Evolutionary conservation across 2,329 filamentous ascomycete genomes (phyloP).

Genomic region (Beauveria sp.): DNA sequence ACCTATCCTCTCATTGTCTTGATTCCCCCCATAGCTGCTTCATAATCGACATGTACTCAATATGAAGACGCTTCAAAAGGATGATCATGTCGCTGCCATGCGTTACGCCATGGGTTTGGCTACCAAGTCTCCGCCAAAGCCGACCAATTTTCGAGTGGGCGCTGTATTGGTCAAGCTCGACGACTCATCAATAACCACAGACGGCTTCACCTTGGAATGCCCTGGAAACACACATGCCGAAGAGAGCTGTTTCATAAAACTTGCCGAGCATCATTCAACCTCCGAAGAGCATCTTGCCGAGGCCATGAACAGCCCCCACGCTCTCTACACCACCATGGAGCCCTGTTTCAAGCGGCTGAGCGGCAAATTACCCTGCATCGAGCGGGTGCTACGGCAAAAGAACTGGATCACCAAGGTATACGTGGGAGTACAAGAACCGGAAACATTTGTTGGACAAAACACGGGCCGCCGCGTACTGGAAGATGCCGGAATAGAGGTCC

Average conservation of each 20-base stretch:
- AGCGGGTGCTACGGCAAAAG: constrained; percentile 62
- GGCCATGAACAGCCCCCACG: constrained; percentile 26
- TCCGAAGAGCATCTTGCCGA: constrained; percentile 47
- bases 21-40: not conserved
- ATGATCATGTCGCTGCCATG: constrained; percentile 49
- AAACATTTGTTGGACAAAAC: constrained; percentile 81
- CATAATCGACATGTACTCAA: not conserved
- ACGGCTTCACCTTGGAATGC: constrained; percentile 86
- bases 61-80: constrained; percentile 15
- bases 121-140: constrained; percentile 70
- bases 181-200: constrained; percentile 57
- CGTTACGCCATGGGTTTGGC: constrained; percentile 68
- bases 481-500: constrained; percentile 64
- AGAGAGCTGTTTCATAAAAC: constrained; percentile 81
- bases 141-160: constrained; percentile 89
- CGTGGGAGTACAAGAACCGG: constrained; percentile 81
- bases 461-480: constrained; percentile 63
- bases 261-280: constrained; percentile 39
- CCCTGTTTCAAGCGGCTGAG: constrained; percentile 69
- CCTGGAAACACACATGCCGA: constrained; percentile 94
- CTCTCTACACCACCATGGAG: constrained; percentile 88
- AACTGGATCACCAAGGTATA: constrained; percentile 68
- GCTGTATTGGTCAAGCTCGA: constrained; percentile 66
- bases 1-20: no score
- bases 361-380: constrained; percentile 69